phyloP scores from a whole-genome alignment of 208 protist genomes.

The Trypanosoma platydactyli region DNA sequence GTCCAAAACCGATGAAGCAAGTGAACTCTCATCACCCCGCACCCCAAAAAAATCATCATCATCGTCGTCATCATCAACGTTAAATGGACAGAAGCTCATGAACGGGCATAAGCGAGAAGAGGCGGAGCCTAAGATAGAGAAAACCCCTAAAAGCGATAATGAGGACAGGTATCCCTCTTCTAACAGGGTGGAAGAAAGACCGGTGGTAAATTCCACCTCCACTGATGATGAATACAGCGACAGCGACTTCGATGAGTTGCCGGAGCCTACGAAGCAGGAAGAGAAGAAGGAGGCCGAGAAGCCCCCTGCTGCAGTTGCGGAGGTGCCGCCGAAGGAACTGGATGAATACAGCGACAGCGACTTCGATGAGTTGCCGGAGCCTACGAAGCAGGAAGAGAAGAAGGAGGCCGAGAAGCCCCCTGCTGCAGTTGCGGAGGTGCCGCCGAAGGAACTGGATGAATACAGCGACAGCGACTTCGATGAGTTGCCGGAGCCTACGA shows the following conservation, averaged over 20 bases:
- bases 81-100: neutral
- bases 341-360: conserved; percentile 12
- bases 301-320: conserved; percentile 5
- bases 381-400: conserved; percentile 12
- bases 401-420: conserved; percentile 15
- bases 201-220: no score
- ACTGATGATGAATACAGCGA: conserved; percentile 19
- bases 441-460: conserved; percentile 9
- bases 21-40: neutral
- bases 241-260: conserved; percentile 8
- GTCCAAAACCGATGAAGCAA: neutral
- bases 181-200: no score
- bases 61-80: conserved; percentile 6
- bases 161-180: no score
- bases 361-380: conserved; percentile 3
- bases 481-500: neutral
- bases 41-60: neutral
- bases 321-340: conserved; percentile 2
- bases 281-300: conserved; percentile 13
- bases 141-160: no score
- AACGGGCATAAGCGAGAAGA: neutral
- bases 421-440: neutral
- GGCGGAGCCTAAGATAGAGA: no score
- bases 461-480: conserved; percentile 24
- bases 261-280: conserved; percentile 6